Evolutionary conservation across 768 basidiomycete species (phyloP).

Genomic region (Mycena haematopus): DNA sequence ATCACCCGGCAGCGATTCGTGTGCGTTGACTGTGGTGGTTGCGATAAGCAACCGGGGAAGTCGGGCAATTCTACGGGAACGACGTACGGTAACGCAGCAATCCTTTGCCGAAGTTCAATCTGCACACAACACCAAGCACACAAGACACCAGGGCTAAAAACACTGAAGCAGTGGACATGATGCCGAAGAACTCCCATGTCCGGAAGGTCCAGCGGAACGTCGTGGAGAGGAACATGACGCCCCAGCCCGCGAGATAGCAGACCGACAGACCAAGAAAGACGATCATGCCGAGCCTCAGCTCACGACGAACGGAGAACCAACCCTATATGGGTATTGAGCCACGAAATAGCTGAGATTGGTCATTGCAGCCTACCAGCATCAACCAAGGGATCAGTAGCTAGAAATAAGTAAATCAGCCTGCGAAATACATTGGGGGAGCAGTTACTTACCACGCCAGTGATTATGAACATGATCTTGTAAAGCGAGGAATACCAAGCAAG

Average conservation of each 20-base stretch:
- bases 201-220: constrained; percentile 81
- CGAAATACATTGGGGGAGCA: background rate
- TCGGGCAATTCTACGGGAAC: background rate
- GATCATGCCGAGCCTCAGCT: constrained; percentile 63
- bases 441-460: constrained; percentile 64
- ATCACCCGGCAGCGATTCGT: constrained; percentile 55
- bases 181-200: constrained; percentile 76
- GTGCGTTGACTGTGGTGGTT: constrained; percentile 54
- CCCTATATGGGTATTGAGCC: constrained; percentile 48
- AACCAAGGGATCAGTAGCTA: constrained; percentile 78
- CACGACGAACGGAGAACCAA: constrained; percentile 78
- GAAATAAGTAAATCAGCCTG: background rate
- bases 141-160: constrained; percentile 60
- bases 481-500: constrained; percentile 49
- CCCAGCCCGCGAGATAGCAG: constrained; percentile 71
- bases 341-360: background rate
- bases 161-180: constrained; percentile 65
- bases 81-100: constrained; percentile 68
- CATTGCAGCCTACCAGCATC: constrained; percentile 49
- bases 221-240: constrained; percentile 72
- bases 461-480: constrained; percentile 62
- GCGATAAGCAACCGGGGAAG: constrained; percentile 22
- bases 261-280: constrained; percentile 67
- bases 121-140: constrained; percentile 69
- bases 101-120: constrained; percentile 80